Base-by-base conservation (phyloP, 2,329 filamentous ascomycete species). In the Monosporascus cannonballus region DNA sequence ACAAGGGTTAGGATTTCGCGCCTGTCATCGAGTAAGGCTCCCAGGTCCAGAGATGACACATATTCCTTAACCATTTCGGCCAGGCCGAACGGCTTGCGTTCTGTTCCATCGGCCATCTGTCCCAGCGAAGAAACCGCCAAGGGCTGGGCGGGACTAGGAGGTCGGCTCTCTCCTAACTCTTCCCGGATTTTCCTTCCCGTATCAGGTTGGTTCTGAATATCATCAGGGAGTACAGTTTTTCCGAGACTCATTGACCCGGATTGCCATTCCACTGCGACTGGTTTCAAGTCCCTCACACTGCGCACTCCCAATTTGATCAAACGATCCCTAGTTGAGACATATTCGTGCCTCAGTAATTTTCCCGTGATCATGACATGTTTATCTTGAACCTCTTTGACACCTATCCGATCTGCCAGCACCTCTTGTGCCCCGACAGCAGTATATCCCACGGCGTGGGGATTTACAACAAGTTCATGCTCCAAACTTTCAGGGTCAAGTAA, bases 361-460 rank as follows among this genome's bases (percentile, higher is more conserved):
- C 66, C 66, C 2, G 59, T 49, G 1, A 69, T 57, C 66, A 67
- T 69, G 47, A 67, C 66, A 50, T 69, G 64, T 48, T 64, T 68
- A 15, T 54, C 59, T 24, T 47, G 48, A 22, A 69, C 51, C 2
- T 50, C 30, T 6, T 51, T 54, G 17, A 51, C 20, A 22, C 62
- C 56, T 15, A 61, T n/a, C 11, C 50, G 18, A 22, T 54, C 61
- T 15, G 42, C 41, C 15, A 67, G 59, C 22, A 66, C 56, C 4
- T 67, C 52, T 11, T 59, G 41, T 41, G 54, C 46, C 11, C 61
- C 55, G 2, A 55, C 59, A 9, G 63, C 58, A 8, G 58, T 54
- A 51, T 63, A 69, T 34, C 53, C 59, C n/a, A 61, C 55, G 11
- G 59, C 64, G 44, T 67, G 50, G 18, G 65, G 67, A 47, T 65